phyloP scores from a whole-genome alignment of 2,329 filamentous ascomycete genomes.

The Parasarocladium wereldwijsianum region DNA sequence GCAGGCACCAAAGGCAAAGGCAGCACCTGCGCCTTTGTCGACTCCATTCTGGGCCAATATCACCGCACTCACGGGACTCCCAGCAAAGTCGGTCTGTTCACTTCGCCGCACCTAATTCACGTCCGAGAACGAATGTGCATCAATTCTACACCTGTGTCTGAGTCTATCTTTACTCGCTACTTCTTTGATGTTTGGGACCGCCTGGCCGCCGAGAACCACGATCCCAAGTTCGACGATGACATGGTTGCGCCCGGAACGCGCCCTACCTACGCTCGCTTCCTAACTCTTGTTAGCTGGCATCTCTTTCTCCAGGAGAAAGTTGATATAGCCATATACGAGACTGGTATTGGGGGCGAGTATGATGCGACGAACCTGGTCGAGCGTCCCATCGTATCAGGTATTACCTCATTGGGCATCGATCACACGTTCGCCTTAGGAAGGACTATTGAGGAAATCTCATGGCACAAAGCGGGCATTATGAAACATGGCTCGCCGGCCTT shows the following conservation, averaged over 20 bases:
- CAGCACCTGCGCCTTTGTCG: conserved; percentile 53
- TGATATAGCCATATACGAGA: conserved; percentile 50
- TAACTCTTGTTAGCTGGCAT: conserved; percentile 54
- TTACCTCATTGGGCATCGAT: conserved; percentile 55
- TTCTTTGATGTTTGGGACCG: conserved; percentile 55
- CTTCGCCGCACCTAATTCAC: conserved; percentile 52
- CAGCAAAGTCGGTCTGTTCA: conserved; percentile 47
- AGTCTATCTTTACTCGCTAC: conserved; percentile 45
- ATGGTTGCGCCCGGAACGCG: conserved; percentile 17
- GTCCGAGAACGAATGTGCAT: conserved; percentile 55
- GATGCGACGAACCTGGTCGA: conserved; percentile 55
- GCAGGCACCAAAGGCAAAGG: conserved; percentile 69
- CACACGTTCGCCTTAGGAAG: conserved; percentile 49
- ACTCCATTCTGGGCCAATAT: conserved; percentile 44
- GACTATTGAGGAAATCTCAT: conserved; percentile 51
- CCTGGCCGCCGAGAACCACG: conserved; percentile 21
- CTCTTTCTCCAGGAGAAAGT: conserved; percentile 49
- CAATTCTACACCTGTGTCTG: conserved; percentile 40
- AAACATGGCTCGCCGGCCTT: conserved; percentile 45
- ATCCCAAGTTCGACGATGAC: conserved; percentile 13
- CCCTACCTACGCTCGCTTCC: conserved; percentile 44
- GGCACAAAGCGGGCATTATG: conserved; percentile 63
- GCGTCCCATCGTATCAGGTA: conserved; percentile 40
- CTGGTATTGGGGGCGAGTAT: conserved; percentile 51
- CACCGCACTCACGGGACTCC: conserved; percentile 17